A percentile compares a stretch with the other conserved stretches of the same genome.
Evolutionary conservation across 2,329 filamentous ascomycete species (phyloP).

Genomic region (Aspergillus tanneri): DNA sequence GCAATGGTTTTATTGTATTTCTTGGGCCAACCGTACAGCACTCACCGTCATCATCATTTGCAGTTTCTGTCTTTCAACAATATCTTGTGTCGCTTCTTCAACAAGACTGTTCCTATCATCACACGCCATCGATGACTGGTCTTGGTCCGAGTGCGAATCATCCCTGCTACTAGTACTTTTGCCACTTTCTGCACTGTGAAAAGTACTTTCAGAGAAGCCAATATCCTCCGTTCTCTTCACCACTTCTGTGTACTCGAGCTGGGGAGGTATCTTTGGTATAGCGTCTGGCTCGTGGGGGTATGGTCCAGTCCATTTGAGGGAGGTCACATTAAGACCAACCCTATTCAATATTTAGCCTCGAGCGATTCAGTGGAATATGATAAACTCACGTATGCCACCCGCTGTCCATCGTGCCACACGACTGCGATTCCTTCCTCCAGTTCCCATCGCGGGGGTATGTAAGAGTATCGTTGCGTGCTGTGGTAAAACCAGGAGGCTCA

Average conservation of each 20-base stretch:
- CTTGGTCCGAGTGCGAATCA: not conserved
- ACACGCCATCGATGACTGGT: not conserved
- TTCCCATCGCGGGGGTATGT: conserved; percentile 39
- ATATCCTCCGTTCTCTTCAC: conserved; percentile 28
- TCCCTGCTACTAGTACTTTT: not conserved
- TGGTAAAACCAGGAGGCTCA: conserved; percentile 44
- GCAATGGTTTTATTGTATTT: not conserved
- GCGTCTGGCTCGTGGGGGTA: conserved; percentile 25
- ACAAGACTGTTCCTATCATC: conserved; percentile 12
- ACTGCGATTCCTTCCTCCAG: conserved; percentile 39
- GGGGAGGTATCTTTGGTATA: conserved; percentile 26
- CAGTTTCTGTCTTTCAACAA: conserved; percentile 26
- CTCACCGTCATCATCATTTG: conserved; percentile 34
- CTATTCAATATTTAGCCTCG: conserved; percentile 22
- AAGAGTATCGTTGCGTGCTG: conserved; percentile 28
- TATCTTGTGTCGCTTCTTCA: conserved; percentile 30
- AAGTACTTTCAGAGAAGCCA: conserved; percentile 19
- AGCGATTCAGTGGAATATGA: not conserved
- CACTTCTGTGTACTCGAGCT: conserved; percentile 32
- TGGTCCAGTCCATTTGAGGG: conserved; percentile 32
- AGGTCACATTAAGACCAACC: conserved; percentile 36
- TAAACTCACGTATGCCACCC: conserved; percentile 41
- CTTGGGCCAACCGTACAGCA: no score
- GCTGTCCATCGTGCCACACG: conserved; percentile 35
- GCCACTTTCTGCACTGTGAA: not conserved